Base-by-base conservation (phyloP, 805 yeast genomes). In the Diddensiella santjacobensis region DNA sequence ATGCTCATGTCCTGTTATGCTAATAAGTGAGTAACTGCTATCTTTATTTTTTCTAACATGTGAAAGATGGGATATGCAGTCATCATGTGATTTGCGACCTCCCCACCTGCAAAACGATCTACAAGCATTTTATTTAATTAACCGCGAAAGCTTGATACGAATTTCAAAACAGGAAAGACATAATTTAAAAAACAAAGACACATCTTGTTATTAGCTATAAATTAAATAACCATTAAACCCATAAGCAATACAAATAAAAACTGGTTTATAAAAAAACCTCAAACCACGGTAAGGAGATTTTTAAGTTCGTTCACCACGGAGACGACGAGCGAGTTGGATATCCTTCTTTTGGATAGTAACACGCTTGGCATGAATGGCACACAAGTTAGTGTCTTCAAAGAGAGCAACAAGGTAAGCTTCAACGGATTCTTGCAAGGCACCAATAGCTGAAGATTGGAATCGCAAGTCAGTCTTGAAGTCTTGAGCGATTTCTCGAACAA, bases 281-380 rank as follows among this genome's bases (percentile, higher is more conserved):
- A 13, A 26, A 13, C 11, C 8, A 26, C 13, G 11, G 8, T 8
- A 8, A 26, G 8, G 8, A 26, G 13, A 8, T 17, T 17, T 45
- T 56, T 53, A 79, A 58, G 84, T 74, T 77, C 87, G 80, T 77
- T 84, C 93, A 67, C 93, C 95, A 72, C 95, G 84, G 71, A 85
- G 83, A 79, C 95, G 87, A 77, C 93, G 84, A 59, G 95, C 95
- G 64, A 85, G 82, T 71, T 83, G 88, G 70, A 85, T 84, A 71
- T 85, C 95, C 80, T 85, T 85, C 84, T 85, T 85, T 76, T 85
- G 91, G 70, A 85, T 86, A 61, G 95, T 85, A 64, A 85, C 95
- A 79, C 95, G 84, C 85, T 86, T 86, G 68, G 93, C 95, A 77
- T 85, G 95, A 65, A 86, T 83, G 63, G 95, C 95, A 76, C 93